Percentiles rank a stretch among this genome's conserved stretches.
Evolutionary conservation across 2,329 filamentous ascomycete genomes (phyloP).

Genomic region (Knoxdaviesia proteae): DNA sequence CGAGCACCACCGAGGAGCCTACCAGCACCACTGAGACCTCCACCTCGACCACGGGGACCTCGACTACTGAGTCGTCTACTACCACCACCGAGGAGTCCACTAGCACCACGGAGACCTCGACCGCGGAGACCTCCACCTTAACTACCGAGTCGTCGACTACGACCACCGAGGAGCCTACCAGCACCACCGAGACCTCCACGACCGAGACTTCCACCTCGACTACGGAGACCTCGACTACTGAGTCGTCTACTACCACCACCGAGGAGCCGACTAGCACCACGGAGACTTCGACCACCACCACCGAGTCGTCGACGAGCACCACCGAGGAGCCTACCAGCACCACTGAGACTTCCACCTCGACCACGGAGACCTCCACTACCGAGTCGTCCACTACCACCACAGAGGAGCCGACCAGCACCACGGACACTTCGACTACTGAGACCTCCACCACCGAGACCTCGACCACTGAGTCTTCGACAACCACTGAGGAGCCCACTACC

Average conservation of each 20-base stretch:
- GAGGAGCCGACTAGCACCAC: background rate
- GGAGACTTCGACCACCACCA: background rate
- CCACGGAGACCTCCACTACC: too few species aligned
- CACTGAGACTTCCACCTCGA: background rate
- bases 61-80: constrained; percentile 2
- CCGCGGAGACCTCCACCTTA: background rate
- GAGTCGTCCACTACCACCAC: too few species aligned
- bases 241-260: too few species aligned
- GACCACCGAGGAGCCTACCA: constrained; percentile 4
- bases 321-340: background rate
- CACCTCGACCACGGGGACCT: constrained; percentile 1
- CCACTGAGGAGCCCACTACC: background rate
- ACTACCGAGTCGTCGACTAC: constrained; percentile 2
- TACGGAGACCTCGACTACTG: background rate
- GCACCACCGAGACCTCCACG: constrained; percentile 2
- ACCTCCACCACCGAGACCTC: background rate
- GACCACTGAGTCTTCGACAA: background rate
- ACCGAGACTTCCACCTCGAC: constrained; percentile 2
- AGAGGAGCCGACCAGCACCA: background rate
- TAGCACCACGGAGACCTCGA: constrained; percentile 1
- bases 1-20: constrained; percentile 3
- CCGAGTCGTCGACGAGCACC: too few species aligned
- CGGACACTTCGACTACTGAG: background rate
- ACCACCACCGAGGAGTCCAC: constrained; percentile 1
- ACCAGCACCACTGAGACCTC: constrained; percentile 2